These are phyloP conservation scores for Parathielavia hyrcaniae DNA, from an alignment of 495 filamentous ascomycete species.

Conservation along the genomic window DNA sequence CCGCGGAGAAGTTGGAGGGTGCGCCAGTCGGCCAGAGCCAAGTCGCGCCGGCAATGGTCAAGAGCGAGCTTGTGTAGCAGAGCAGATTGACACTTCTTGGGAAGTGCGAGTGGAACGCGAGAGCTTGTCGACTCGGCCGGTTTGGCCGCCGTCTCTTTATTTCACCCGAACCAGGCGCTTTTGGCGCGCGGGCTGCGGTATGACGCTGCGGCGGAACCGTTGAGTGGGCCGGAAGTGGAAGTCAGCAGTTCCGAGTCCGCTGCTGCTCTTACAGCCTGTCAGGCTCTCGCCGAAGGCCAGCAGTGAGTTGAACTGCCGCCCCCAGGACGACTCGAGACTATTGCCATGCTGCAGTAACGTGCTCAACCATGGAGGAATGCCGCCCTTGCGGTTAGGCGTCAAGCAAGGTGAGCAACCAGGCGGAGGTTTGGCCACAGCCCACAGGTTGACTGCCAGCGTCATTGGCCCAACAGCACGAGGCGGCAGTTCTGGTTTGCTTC, in stretches of 20 bases:
- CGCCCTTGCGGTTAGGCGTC: constrained; percentile 22
- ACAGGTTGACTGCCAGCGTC: constrained; percentile 4
- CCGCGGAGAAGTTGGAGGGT: constrained; percentile 3
- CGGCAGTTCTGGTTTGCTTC: constrained; percentile 24
- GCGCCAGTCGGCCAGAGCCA: not conserved
- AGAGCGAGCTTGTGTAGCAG: constrained; percentile 1
- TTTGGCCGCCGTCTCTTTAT: not conserved
- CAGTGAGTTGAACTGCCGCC: constrained; percentile 3
- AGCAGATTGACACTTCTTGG: constrained; percentile 9
- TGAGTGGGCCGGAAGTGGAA: not conserved
- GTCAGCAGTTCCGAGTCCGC: constrained; percentile 2
- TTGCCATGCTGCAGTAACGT: constrained; percentile 9
- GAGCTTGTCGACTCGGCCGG: not conserved
- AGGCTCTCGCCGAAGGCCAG: not conserved
- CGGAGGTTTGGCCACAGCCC: constrained; percentile 4
- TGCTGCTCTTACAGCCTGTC: constrained; percentile 4
- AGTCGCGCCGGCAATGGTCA: constrained; percentile 10
- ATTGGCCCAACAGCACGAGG: constrained; percentile 27
- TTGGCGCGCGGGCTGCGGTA: constrained; percentile 5
- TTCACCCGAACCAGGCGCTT: not conserved
- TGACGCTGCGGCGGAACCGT: constrained; percentile 5
- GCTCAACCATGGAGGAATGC: not conserved
- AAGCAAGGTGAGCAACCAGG: constrained; percentile 10
- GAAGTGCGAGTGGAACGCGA: constrained; percentile 6
- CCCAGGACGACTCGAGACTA: not conserved